Base-by-base conservation (phyloP, 2,329 filamentous ascomycete genomes). In the Stromatinia cepivora region DNA sequence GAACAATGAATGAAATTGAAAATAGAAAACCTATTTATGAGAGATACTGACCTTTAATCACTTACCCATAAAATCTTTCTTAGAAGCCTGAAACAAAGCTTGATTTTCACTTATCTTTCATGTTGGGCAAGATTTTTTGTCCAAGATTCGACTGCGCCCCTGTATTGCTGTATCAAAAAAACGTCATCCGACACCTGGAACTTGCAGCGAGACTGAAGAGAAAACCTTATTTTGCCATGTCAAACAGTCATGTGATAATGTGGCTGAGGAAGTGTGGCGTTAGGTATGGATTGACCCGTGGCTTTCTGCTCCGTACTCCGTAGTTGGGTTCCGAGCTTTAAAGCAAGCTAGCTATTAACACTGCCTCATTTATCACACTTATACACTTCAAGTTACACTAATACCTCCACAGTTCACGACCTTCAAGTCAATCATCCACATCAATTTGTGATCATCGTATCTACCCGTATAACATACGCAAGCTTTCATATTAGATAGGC, bases 61-160 rank as follows among this genome's bases (percentile, higher is more conserved):
- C 22, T 34, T 46, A 58, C 22, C 31, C 22, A 53, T 28, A 31
- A 34, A 25, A 9, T 15, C n/a, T 28, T 15, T 36, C n/a, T 28
- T 4, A 13, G 39, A 39, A 52, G 31, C 50, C 45, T 66, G 25
- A 42, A 56, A 50, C 17, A 66, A 69, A 66, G 67, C 61, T 66
- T 69, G 67, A 69, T 69, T 48, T 48, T 22, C 50, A 36, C 52
- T 66, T 50, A 69, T 69, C 28, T 65, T 53, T 67, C 25, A 66
- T 53, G 46, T 25, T 39, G 46, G 36, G 61, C 61, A 36, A 63
- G 53, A 54, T 56, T 66, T 66, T 66, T 28, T 53, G 53, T 34
- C 59, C 59, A 64, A 52, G 61, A 57, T 58, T 34, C 13, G 53
- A 57, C 64, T 67, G 64, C 64, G 64, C 64, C 64, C 53, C 28